A percentile compares a stretch with the other conserved stretches of the same genome.
phyloP scores from a whole-genome alignment of 2,329 filamentous ascomycete genomes.

The Talaromyces pinophilus region DNA sequence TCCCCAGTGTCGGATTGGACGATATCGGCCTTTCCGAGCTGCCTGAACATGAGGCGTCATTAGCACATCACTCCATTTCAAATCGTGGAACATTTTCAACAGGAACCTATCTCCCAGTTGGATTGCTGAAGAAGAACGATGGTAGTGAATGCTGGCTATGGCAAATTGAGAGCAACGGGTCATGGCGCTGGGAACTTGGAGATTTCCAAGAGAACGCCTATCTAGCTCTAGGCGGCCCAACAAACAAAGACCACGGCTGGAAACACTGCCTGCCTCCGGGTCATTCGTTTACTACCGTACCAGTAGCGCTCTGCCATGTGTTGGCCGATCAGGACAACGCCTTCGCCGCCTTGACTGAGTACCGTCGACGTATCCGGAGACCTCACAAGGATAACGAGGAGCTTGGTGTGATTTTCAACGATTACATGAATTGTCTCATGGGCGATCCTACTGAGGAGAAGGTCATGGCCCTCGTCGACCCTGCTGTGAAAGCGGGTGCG shows the following conservation, averaged over 20 bases:
- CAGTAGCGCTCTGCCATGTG: constrained; percentile 28
- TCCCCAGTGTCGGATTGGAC: constrained; percentile 35
- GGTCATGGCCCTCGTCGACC: constrained; percentile 34
- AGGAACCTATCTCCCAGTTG: constrained; percentile 35
- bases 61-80: constrained; percentile 28
- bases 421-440: constrained; percentile 47
- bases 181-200: constrained; percentile 42
- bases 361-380: constrained; percentile 35
- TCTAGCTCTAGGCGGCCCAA: constrained; percentile 33
- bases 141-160: constrained; percentile 36
- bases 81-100: constrained; percentile 38
- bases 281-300: constrained; percentile 29
- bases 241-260: constrained; percentile 34
- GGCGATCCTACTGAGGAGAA: constrained; percentile 40
- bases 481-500: constrained; percentile 32
- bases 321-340: constrained; percentile 27
- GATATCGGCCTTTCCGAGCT: constrained; percentile 29
- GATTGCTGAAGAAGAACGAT: constrained; percentile 29
- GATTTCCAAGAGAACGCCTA: constrained; percentile 40
- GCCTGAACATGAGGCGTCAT: constrained; percentile 27
- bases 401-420: constrained; percentile 41
- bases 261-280: constrained; percentile 29
- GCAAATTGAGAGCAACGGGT: constrained; percentile 42
- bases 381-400: constrained; percentile 33
- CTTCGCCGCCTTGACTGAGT: constrained; percentile 33